Evolutionary conservation across 176 grass and related monocot genomes (phyloP), one percentile per base, ranked within the genome.

Genomic region (Carex cristatella): DNA sequence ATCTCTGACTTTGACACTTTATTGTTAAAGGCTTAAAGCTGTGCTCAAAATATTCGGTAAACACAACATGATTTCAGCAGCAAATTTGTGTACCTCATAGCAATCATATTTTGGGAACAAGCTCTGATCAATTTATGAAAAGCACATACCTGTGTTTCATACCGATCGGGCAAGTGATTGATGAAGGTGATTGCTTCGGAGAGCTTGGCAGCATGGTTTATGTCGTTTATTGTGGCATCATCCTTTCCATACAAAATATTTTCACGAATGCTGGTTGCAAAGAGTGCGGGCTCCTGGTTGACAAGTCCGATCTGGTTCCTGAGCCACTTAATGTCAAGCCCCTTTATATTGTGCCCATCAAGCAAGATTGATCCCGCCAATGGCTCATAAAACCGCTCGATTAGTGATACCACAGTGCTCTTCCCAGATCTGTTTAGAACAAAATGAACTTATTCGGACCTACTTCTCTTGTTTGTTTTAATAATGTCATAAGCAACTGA

Each of bases 341-440:
- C 90, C 86, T 35, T 95, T 63, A 98, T 89, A 78, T 92, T 67
- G 73, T 93, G 63, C 46, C 87, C 88, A 30, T 95, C 95, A 15
- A 98, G 88, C 32, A 92, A 68, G 28, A 98, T 79, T 18, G 85
- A 30, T 7, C 95, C 96, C 0, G 83, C 80, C 18, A 88, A 84
- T 4, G 96, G 90, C 89, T 98, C 96, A 75, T 98, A 98, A 89
- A 98, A 98, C 30, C 96, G 88, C 96, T 98, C 96, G 42, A 98
- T 92, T 59, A 98, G 87, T 6, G 96, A 98, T 2, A 98, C 89
- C 18, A 94, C 91, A 8, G 96, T 98, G 89, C 96, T 98, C 89
- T 98, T 98, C 38, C 96, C 96, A 4, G 91, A 98, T 51, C 81
- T 83, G 81, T 83, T 66, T 83, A 31, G 7, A 65, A 69, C 49